Evolutionary conservation across 495 filamentous ascomycete genomes (phyloP), one percentile per base, ranked within the genome.

Genomic region (Penicillium bialowiezense): DNA sequence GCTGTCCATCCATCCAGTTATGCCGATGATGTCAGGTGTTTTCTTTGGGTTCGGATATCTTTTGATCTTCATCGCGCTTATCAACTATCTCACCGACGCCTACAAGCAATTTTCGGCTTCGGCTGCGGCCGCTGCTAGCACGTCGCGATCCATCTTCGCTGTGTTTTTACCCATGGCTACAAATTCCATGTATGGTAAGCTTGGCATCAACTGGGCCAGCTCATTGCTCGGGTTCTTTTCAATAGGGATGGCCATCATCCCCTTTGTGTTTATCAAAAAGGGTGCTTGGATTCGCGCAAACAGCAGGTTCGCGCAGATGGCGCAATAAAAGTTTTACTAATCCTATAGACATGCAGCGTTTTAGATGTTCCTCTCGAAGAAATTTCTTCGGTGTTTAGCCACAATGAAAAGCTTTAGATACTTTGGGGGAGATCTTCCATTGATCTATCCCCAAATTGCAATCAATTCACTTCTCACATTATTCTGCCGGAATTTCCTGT

Each of bases 151-250:
- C 5, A 67, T 72, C 34, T 77, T 82, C 49, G 81, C 74, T 0
- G 78, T 71, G n/a, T 77, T 73, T 5, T 78, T 85, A 50, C 81
- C 80, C n/a, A 60, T 86, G 9, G 76, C 83, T 7, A 72, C 82
- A 0, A 67, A 63, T 1, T 76, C 76, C 12, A 67, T 87, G 71
- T 85, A 79, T 41, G 41, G 48, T 35, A 75, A 71, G 23, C 59
- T 84, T n/a, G 84, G 82, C 1, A 76, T 84, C 19, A 67, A 71
- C 3, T 86, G 82, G 63, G 83, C 81, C 7, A 76, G 69, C 2
- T 76, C 70, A 37, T 62, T 77, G 41, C 61, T 74, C 38, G 71
- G 65, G 10, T 75, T 76, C 31, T 47, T 74, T n/a, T 60, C 68
- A 1, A 35, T 73, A 5, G 54, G 55, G 10, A 44, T 77, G 56